These are phyloP conservation scores for Phytophthora parvispora DNA, from an alignment of 352 stramenopile genomes.

Conservation along the genomic window DNA sequence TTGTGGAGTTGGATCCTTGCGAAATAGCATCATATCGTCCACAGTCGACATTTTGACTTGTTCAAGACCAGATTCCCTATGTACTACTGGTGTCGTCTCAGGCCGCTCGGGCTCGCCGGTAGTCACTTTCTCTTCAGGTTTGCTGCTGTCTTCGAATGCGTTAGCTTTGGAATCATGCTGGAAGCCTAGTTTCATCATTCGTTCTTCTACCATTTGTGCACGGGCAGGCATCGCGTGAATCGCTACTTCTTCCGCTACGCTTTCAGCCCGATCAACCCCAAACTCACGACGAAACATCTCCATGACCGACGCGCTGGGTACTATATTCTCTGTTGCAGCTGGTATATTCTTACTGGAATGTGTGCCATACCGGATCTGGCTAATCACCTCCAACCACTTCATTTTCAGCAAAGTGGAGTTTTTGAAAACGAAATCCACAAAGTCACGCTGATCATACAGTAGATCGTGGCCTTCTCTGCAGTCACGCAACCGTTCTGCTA, in stretches of 20 bases:
- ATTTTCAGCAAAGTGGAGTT: conserved; percentile 56
- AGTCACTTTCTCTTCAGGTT: not conserved
- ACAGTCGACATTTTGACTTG: not conserved
- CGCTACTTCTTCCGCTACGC: not conserved
- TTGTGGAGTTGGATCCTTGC: conserved; percentile 11
- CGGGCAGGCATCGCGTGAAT: conserved; percentile 46
- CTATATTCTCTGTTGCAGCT: not conserved
- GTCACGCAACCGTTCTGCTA: conserved; percentile 54
- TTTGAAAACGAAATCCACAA: conserved; percentile 73
- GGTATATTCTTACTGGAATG: not conserved
- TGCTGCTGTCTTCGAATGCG: not conserved
- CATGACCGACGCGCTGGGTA: conserved; percentile 8
- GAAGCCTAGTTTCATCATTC: conserved; percentile 60
- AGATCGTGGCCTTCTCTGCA: conserved; percentile 41
- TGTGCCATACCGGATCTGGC: conserved; percentile 50
- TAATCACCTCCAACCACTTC: conserved; percentile 66
- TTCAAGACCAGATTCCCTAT: not conserved
- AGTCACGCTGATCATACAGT: conserved; percentile 51
- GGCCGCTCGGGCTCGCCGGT: conserved; percentile 11
- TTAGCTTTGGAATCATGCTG: conserved; percentile 30
- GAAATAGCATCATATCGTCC: conserved; percentile 44
- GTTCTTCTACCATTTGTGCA: conserved; percentile 50
- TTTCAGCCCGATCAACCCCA: conserved; percentile 13
- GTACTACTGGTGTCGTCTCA: conserved; percentile 19
- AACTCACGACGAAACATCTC: conserved; percentile 59